Evolutionary conservation across 371 early-diverging fungal genomes (phyloP).

Genomic region (Chytridium lagenaria): DNA sequence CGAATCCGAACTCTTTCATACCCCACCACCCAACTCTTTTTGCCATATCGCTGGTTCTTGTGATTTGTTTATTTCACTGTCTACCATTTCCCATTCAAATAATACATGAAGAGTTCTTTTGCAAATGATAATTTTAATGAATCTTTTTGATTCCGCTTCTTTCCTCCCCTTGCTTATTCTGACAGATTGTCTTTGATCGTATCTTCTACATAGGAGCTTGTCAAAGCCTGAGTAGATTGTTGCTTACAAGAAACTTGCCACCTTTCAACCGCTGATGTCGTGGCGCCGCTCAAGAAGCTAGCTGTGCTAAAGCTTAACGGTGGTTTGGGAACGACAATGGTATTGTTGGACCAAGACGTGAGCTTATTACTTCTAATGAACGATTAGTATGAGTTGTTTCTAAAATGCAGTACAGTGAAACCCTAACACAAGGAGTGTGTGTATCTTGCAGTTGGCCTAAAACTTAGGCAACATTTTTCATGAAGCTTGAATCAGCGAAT

Average conservation of each 20-base stretch:
- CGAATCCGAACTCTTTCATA: no score
- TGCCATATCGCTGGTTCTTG: no score
- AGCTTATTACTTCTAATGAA: conserved; percentile 23
- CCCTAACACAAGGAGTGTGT: background rate
- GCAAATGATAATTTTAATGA: no score
- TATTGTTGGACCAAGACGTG: conserved; percentile 96
- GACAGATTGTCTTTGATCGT: no score
- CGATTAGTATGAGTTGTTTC: no score
- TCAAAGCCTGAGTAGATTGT: conserved; percentile 81
- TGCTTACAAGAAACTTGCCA: conserved; percentile 72
- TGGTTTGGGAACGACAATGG: conserved; percentile 99
- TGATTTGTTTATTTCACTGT: no score
- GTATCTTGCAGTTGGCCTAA: background rate
- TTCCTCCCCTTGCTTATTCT: no score
- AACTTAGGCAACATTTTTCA: background rate
- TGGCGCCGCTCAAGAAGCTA: conserved; percentile 78
- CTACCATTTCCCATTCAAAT: no score
- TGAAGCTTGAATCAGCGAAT: no score
- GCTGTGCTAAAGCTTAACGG: conserved; percentile 99
- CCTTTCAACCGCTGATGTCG: conserved; percentile 52
- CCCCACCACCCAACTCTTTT: no score
- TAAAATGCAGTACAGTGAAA: conserved; percentile 47
- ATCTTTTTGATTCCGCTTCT: no score
- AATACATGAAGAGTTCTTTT: no score
- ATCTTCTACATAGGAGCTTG: conserved; percentile 76